Evolutionary conservation across 2,329 filamentous ascomycete species (phyloP), one percentile per base, ranked within the genome.

Genomic region (Triangularia verruculosa): DNA sequence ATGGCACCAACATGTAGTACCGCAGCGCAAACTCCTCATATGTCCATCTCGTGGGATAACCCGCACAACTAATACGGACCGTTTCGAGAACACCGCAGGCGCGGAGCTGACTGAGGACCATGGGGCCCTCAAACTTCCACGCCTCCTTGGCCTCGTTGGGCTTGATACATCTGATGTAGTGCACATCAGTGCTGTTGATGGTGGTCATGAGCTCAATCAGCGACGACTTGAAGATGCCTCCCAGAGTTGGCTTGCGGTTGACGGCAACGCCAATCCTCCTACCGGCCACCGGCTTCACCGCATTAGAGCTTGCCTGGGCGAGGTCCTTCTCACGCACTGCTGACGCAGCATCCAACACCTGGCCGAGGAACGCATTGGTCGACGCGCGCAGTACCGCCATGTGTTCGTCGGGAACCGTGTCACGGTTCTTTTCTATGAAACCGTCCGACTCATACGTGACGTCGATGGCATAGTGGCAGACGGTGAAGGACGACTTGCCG

Each of bases 111-210:
- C 92, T 97, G 66, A 99, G 85, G 70, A 99, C 95, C 95, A 99
- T 99, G 2, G 96, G 95, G 0, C 95, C 95, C 75, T 99, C 95
- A 67, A 98, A 99, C 72, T 96, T 94, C 95, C 95, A 99, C 0
- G 95, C 87, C 73, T 91, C 91, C 78, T 99, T 99, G 58, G 88
- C 92, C 78, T 99, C 95, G 75, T 99, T 99, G 30, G 95, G 95
- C 80, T 99, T 99, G 79, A 99, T 98, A 77, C 95, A 99, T 70
- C 95, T 89, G 74, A 99, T 99, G 78, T 99, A 99, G 78, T 99
- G 95, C 20, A 98, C 95, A 75, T 99, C 95, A 2, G 95, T 99
- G 70, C 91, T 93, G 77, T 96, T 97, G 78, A 99, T 99, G 4
- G 95, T 99, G 75, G 87, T 85, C 94, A 99, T 99, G 59, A 99